Percentiles rank a stretch among this genome's conserved stretches.
phyloP scores from a whole-genome alignment of 768 basidiomycete species.

The Phlebiopsis flavidoalba region DNA sequence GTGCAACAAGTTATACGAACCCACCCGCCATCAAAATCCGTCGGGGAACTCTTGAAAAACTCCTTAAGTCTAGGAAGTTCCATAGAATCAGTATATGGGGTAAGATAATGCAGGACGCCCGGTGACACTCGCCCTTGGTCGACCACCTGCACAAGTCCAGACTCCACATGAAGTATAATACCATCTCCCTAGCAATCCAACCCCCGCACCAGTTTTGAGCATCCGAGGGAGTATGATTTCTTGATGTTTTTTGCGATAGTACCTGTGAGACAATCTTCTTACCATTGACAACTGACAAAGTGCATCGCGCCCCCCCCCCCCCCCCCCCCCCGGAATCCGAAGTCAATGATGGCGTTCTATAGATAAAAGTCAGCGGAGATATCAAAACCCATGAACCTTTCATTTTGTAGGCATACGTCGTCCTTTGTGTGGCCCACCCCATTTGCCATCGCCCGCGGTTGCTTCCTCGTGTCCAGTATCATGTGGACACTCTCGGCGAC shows the following conservation, averaged over 20 bases:
- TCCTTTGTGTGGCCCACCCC: no score
- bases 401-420: no score
- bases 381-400: no score
- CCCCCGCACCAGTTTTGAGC: conserved; percentile 19
- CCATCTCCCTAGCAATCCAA: not conserved
- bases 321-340: no score
- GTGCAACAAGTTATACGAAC: not conserved
- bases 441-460: no score
- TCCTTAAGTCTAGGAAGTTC: not conserved
- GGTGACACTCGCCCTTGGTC: not conserved
- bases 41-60: not conserved
- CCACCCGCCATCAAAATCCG: not conserved
- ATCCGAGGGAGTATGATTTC: conserved; percentile 20
- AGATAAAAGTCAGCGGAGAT: not conserved
- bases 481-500: no score
- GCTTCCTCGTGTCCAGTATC: no score
- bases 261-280: conserved; percentile 15
- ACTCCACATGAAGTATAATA: not conserved
- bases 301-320: conserved; percentile 18
- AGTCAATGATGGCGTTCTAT: conserved; percentile 10
- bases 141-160: not conserved
- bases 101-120: not conserved
- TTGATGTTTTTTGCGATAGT: conserved; percentile 8
- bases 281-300: conserved; percentile 7
- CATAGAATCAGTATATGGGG: not conserved